These are phyloP conservation scores for Mucor circinelloides DNA, from an alignment of 371 early-diverging fungal species.

Conservation along the genomic window DNA sequence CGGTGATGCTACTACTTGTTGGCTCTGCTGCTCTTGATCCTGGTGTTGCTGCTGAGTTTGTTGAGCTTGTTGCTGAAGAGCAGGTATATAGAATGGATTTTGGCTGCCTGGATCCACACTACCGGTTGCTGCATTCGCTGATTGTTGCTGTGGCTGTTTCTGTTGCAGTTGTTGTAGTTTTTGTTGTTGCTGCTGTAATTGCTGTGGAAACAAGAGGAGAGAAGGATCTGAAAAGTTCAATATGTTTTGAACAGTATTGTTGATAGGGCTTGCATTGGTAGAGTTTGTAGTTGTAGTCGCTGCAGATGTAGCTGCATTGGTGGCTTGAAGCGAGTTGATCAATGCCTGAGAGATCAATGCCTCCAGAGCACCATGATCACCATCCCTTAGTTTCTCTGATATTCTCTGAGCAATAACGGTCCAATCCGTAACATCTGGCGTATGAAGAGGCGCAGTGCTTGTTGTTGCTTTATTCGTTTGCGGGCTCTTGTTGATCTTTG, in stretches of 20 bases:
- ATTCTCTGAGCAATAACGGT: constrained; percentile 41
- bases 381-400: constrained; percentile 42
- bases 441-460: background rate
- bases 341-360: constrained; percentile 44
- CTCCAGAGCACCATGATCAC: constrained; percentile 45
- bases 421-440: constrained; percentile 34
- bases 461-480: background rate
- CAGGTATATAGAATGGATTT: constrained; percentile 34
- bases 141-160: background rate
- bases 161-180: constrained; percentile 1
- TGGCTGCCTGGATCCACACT: constrained; percentile 24
- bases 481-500: background rate
- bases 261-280: constrained; percentile 4
- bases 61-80: constrained; percentile 17
- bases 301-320: background rate
- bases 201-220: constrained; percentile 19
- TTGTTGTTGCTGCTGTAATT: constrained; percentile 10
- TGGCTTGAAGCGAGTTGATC: constrained; percentile 14
- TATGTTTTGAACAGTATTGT: background rate
- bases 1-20: constrained; percentile 4
- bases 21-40: background rate
- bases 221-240: constrained; percentile 46
- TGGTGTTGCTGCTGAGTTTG: background rate
- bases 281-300: background rate
- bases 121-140: constrained; percentile 15